These are phyloP conservation scores for Leptographium wingfieldii DNA, from an alignment of 2,329 filamentous ascomycete species.

Conservation along the genomic window DNA sequence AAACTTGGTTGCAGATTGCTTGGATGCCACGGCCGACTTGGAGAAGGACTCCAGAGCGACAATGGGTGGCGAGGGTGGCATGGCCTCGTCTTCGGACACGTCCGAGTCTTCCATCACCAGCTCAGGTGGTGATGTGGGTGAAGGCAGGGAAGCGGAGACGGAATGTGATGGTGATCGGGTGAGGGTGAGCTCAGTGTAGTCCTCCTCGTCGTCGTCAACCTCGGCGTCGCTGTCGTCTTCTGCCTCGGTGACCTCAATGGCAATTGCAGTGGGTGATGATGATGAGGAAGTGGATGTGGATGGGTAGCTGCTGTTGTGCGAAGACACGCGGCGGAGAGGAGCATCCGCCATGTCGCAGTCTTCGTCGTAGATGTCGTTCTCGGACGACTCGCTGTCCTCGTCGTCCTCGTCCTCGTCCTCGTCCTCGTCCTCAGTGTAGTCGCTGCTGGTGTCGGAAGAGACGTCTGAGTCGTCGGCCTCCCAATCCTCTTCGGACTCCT, in stretches of 20 bases:
- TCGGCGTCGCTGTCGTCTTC: slow-evolving; percentile 24
- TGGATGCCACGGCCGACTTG: slow-evolving; percentile 17
- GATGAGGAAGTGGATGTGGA: slow-evolving; percentile 17
- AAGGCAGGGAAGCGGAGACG: slow-evolving; percentile 33
- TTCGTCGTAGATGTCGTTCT: slow-evolving; percentile 30
- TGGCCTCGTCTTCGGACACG: slow-evolving; percentile 53
- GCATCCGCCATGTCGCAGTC: slow-evolving; percentile 44
- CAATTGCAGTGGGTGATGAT: slow-evolving; percentile 14
- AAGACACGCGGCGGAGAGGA: slow-evolving; percentile 33
- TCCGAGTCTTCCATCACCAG: slow-evolving; percentile 49
- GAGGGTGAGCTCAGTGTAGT: slow-evolving; percentile 52
- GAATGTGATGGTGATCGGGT: slow-evolving; percentile 56
- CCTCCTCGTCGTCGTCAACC: slow-evolving; percentile 49
- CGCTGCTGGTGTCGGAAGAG: slow-evolving; percentile 34
- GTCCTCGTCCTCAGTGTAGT: slow-evolving; percentile 36
- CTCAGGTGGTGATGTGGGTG: slow-evolving; percentile 46
- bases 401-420: slow-evolving; percentile 36
- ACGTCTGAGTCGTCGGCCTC: slow-evolving; percentile 48
- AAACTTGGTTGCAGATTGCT: slow-evolving; percentile 13
- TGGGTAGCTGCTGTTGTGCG: slow-evolving; percentile 17
- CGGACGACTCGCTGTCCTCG: slow-evolving; percentile 22
- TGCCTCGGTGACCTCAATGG: slow-evolving; percentile 19
- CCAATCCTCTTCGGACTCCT: slow-evolving; percentile 51
- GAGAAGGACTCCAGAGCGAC: slow-evolving; percentile 44
- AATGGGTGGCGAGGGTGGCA: slow-evolving; percentile 58